Evolutionary conservation across 352 stramenopile genomes (phyloP), one percentile per base, ranked within the genome.

Genomic region (Phytopythium cucurbitacearum): DNA sequence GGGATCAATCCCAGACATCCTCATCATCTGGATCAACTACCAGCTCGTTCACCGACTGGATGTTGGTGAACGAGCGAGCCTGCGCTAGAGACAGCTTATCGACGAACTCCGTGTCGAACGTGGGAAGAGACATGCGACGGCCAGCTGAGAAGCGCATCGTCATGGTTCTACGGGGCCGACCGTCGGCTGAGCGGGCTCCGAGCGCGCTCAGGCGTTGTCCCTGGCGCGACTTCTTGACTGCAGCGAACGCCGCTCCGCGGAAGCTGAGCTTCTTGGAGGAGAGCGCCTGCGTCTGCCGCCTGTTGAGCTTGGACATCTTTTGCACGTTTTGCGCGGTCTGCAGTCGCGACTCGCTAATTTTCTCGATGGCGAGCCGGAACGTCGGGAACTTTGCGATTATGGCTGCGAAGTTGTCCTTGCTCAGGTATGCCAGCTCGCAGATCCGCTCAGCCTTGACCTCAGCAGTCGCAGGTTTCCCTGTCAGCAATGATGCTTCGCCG

Each of bases 321-420:
- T 83, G 74, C 16, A 88, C 65, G 44, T 88, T 88, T 34, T 79
- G 65, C 8, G 77, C 72, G 3, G 77, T 88, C 56, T 88, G 74
- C 70, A 85, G 70, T 1, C 77, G 69, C 49, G 77, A 85, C 6
- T 86, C 75, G 46, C 75, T 82, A 51, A 89, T 89, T 8, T 72
- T 69, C 43, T 77, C 75, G 15, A 89, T 65, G 0, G 73, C 78
- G 7, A 86, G 57, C 56, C 83, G 76, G 42, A 89, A 89, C 15
- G 81, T 86, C 7, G 80, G 77, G 40, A 91, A 89, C 42, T 71
- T 85, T 48, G 87, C 63, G 4, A 81, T 60, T 32, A 88, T 79
- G 4, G 69, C 53, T 2, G 62, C 60, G 46, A 91, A 91, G 37
- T 91, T 71, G 7, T 63, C 52, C 41, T 83, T 77, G 12, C 58